Evolutionary conservation across 2,329 filamentous ascomycete genomes (phyloP).

Genomic region (Chaetothyriales sp.): DNA sequence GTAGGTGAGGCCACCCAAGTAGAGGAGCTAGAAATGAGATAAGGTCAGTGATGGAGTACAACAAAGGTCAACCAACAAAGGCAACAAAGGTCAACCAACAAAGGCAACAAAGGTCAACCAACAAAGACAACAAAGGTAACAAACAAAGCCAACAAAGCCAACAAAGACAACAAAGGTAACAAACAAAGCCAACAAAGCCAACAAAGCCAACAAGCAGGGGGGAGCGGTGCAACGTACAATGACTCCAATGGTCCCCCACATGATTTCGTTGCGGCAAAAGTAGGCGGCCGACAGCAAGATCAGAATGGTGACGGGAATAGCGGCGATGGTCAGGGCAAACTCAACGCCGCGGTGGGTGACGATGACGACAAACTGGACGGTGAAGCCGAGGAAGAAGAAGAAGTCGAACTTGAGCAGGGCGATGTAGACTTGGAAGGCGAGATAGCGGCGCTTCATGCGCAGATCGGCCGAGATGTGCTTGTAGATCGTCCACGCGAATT

Average conservation of each 20-base stretch:
- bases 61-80: too few relatives aligned
- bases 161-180: not conserved
- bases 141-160: too few relatives aligned
- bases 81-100: too few relatives aligned
- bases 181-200: too few relatives aligned
- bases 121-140: not conserved
- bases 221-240: conserved; percentile 40
- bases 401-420: conserved; percentile 97
- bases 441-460: conserved; percentile 88
- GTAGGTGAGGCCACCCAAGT: conserved; percentile 79
- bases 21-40: conserved; percentile 44
- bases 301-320: conserved; percentile 78
- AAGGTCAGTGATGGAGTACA: not conserved
- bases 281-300: conserved; percentile 75
- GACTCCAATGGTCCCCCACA: conserved; percentile 59
- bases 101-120: too few relatives aligned
- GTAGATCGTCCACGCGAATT: conserved; percentile 98
- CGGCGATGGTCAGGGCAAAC: conserved; percentile 73
- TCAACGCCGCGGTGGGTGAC: conserved; percentile 61
- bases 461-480: conserved; percentile 98
- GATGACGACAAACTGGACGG: conserved; percentile 91
- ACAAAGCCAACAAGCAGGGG: conserved; percentile 10
- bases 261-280: conserved; percentile 74
- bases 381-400: conserved; percentile 99
- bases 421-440: conserved; percentile 97